A percentile compares a stretch with the other conserved stretches of the same genome.
phyloP scores from a whole-genome alignment of 345 rosid species.

The Erysimum cheiranthoides region DNA sequence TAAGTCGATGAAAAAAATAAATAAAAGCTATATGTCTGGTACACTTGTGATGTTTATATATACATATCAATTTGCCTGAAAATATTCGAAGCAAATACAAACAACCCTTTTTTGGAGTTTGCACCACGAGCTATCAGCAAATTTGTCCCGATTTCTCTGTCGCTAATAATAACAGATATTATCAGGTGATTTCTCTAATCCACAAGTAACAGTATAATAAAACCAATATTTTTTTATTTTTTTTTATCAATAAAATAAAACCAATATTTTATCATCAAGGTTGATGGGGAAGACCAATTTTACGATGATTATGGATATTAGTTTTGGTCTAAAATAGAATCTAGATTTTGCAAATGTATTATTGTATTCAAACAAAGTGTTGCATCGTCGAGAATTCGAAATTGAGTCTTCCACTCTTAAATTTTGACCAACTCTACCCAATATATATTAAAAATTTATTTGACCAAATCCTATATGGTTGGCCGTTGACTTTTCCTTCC shows the following conservation, averaged over 20 bases:
- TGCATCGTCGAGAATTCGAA: slow-evolving; percentile 16
- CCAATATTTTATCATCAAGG: background rate
- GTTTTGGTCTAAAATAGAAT: background rate
- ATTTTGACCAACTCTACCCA: slow-evolving; percentile 12
- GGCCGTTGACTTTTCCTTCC: slow-evolving; percentile 24
- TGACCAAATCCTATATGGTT: slow-evolving; percentile 20
- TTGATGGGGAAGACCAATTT: background rate
- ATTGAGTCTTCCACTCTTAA: slow-evolving; percentile 36
- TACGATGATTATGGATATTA: background rate
- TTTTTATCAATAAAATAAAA: too few relatives aligned
- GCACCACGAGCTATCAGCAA: too few relatives aligned
- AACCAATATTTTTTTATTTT: background rate
- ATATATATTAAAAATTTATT: background rate
- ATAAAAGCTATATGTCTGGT: too few relatives aligned
- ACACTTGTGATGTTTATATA: too few relatives aligned
- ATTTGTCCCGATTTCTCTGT: background rate
- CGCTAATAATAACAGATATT: background rate
- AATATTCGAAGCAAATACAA: too few relatives aligned
- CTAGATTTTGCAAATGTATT: background rate
- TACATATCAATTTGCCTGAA: too few relatives aligned
- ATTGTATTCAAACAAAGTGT: background rate
- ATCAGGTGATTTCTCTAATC: background rate
- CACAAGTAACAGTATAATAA: background rate
- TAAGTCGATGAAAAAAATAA: too few relatives aligned
- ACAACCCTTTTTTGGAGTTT: too few relatives aligned